Evolutionary conservation across 78 protist genomes (phyloP).

Genomic region (Tieghemostelium lacteum): DNA sequence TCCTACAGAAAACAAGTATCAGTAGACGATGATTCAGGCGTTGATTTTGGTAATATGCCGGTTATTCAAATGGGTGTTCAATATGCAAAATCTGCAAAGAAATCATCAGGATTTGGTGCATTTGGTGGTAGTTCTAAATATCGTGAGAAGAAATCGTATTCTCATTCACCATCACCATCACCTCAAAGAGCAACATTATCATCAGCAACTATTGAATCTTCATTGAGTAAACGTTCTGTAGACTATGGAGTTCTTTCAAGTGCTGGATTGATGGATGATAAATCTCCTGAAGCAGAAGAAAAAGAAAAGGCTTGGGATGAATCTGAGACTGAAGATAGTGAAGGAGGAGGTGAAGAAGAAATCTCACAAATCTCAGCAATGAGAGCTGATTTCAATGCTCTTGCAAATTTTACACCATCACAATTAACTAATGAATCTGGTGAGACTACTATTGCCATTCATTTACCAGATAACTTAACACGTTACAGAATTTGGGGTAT

Average conservation of each 20-base stretch:
- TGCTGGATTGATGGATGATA: neutral
- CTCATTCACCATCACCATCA: neutral
- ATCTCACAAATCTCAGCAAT: neutral
- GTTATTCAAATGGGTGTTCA: neutral
- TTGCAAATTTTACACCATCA: conserved; percentile 77
- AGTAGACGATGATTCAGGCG: neutral
- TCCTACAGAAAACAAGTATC: conserved; percentile 85
- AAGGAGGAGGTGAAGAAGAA: conserved; percentile 24
- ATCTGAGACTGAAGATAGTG: neutral
- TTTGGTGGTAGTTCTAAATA: conserved; percentile 11
- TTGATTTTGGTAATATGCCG: neutral
- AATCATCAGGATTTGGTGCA: neutral
- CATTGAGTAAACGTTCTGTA: neutral
- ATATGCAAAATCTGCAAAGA: neutral
- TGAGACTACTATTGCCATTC: conserved; percentile 29
- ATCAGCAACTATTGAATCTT: no score
- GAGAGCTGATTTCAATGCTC: conserved; percentile 50
- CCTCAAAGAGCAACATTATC: neutral
- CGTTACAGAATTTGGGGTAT: conserved; percentile 78
- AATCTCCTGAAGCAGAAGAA: neutral
- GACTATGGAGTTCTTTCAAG: neutral
- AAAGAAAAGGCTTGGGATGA: no score
- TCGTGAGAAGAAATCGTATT: neutral
- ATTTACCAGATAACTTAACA: conserved; percentile 66
- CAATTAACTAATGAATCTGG: conserved; percentile 23